A percentile compares a stretch with the other conserved stretches of the same genome.
Evolutionary conservation across 345 rosid genomes (phyloP).

Genomic region (Corchorus olitorius): DNA sequence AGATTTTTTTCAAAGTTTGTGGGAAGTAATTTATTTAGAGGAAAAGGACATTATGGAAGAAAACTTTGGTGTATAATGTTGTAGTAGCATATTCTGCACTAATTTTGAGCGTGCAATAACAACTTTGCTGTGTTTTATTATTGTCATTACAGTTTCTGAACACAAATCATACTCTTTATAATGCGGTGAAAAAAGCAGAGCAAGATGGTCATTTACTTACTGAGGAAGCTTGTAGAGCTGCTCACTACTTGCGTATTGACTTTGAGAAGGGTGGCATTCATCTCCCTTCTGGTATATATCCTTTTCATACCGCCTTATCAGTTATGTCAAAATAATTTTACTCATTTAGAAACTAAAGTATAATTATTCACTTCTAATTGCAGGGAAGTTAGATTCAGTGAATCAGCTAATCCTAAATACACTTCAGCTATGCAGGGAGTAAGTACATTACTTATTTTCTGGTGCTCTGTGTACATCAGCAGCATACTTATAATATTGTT

Average conservation of each 20-base stretch:
- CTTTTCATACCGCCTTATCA: conserved; percentile 5
- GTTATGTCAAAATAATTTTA: conserved; percentile 19
- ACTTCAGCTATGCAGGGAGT: conserved; percentile 74
- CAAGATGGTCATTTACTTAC: conserved; percentile 63
- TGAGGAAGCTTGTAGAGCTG: conserved; percentile 82
- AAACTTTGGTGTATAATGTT: background rate
- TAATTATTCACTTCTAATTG: conserved; percentile 24
- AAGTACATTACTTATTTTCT: conserved; percentile 31
- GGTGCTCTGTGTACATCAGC: background rate
- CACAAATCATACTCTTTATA: conserved; percentile 74
- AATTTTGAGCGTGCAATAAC: background rate
- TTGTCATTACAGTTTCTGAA: conserved; percentile 64
- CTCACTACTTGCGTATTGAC: conserved; percentile 68
- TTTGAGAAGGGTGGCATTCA: conserved; percentile 97
- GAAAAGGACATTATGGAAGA: background rate
- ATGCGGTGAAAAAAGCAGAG: conserved; percentile 85
- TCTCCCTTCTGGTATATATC: conserved; percentile 60
- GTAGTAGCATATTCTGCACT: background rate
- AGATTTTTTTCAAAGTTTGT: background rate
- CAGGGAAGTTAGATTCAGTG: conserved; percentile 82
- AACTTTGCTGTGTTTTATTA: conserved; percentile 20
- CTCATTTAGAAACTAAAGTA: conserved; percentile 7
- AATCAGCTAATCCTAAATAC: conserved; percentile 66
- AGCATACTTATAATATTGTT: background rate
- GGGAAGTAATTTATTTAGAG: background rate